Evolutionary conservation across 805 yeast species (phyloP).

Genomic region (Teunomyces pallodes): DNA sequence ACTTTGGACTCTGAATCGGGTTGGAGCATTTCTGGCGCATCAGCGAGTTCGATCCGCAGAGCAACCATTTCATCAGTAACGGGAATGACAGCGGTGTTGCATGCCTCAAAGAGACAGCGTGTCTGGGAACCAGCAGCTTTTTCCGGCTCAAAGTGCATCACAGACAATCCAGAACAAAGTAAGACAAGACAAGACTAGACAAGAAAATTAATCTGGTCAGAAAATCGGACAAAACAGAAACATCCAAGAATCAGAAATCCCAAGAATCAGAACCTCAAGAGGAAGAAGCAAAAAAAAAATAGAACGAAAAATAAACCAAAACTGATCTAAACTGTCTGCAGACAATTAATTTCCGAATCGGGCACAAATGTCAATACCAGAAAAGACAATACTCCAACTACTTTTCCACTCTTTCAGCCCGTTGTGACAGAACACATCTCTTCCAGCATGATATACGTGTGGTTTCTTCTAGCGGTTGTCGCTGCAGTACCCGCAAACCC

Average conservation of each 20-base stretch:
- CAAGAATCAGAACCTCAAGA: no score
- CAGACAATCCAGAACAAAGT: no score
- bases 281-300: no score
- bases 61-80: slow-evolving; percentile 1
- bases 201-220: no score
- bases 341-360: slow-evolving; percentile 5
- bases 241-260: no score
- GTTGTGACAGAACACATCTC: no score
- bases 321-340: background rate
- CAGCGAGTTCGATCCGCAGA: background rate
- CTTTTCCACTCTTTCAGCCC: background rate
- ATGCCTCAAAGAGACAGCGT: background rate
- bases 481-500: background rate
- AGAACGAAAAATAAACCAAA: no score
- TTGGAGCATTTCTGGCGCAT: slow-evolving; percentile 4
- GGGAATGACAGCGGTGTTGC: slow-evolving; percentile 17
- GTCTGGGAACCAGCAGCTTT: background rate
- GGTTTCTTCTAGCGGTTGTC: background rate
- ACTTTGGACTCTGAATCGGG: slow-evolving; percentile 2
- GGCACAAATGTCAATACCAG: slow-evolving; percentile 7
- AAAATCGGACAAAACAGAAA: no score
- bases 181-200: no score
- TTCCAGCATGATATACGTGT: background rate
- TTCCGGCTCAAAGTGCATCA: slow-evolving; percentile 2
- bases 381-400: background rate